phyloP scores from a whole-genome alignment of 352 stramenopile species.

The Pythium folliculosum region DNA sequence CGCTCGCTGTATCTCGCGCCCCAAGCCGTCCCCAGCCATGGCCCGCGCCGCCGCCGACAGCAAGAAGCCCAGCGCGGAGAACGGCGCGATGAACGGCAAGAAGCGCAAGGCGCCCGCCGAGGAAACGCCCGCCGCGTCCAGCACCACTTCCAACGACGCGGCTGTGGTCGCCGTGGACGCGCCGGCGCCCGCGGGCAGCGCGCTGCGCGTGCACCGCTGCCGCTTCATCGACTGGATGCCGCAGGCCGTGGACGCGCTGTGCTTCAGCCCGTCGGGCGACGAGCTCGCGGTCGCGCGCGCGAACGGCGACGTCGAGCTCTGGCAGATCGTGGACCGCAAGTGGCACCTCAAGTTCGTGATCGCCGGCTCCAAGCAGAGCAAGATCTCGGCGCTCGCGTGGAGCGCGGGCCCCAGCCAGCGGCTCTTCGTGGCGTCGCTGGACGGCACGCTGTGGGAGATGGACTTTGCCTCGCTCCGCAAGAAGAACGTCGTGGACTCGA shows the following conservation, averaged over 20 bases:
- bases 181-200: slow-evolving; percentile 5
- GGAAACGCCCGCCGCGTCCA: too few relatives aligned
- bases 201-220: slow-evolving; percentile 77
- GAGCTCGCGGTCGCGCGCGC: slow-evolving; percentile 74
- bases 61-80: slow-evolving; percentile 20
- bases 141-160: not conserved
- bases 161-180: not conserved
- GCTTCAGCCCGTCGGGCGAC: slow-evolving; percentile 56
- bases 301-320: slow-evolving; percentile 84
- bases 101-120: slow-evolving; percentile 55
- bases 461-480: slow-evolving; percentile 72
- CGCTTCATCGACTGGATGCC: slow-evolving; percentile 88
- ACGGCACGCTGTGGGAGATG: slow-evolving; percentile 82
- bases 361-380: slow-evolving; percentile 53
- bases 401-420: slow-evolving; percentile 35
- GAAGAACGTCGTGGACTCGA: slow-evolving; percentile 84
- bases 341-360: slow-evolving; percentile 79
- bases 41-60: slow-evolving; percentile 13
- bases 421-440: slow-evolving; percentile 70
- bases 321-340: slow-evolving; percentile 53
- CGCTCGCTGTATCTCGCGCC: slow-evolving; percentile 1
- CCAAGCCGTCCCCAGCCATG: not conserved
- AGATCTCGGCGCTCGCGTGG: slow-evolving; percentile 79
- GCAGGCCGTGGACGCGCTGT: slow-evolving; percentile 59
- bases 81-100: slow-evolving; percentile 33